phyloP scores from a whole-genome alignment of 371 early-diverging fungal genomes.

The Mucor sp. region DNA sequence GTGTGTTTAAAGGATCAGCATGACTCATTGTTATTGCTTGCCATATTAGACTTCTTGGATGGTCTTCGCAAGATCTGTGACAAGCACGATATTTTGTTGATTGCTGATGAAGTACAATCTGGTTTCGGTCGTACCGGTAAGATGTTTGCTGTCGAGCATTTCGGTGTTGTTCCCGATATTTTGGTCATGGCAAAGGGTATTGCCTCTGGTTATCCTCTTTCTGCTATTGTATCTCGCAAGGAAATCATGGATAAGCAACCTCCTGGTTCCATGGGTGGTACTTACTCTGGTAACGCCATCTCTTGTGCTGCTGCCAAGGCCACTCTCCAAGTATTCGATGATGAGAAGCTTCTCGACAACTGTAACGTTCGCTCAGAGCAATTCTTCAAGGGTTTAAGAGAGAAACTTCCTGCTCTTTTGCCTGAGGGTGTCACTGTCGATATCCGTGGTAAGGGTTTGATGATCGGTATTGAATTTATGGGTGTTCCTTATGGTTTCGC shows the following conservation, averaged over 20 bases:
- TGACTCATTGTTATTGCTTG: background rate
- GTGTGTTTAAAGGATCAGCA: background rate
- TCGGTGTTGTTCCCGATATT: slow-evolving; percentile 50
- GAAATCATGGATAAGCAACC: slow-evolving; percentile 51
- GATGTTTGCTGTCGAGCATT: slow-evolving; percentile 55
- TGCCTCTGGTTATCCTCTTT: slow-evolving; percentile 56
- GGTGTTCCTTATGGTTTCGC: slow-evolving; percentile 48
- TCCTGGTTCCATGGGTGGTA: slow-evolving; percentile 57
- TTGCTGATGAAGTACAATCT: slow-evolving; percentile 46
- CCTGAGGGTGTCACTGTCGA: slow-evolving; percentile 47
- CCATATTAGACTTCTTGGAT: slow-evolving; percentile 55
- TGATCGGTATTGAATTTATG: slow-evolving; percentile 63
- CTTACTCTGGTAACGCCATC: slow-evolving; percentile 54
- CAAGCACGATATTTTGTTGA: slow-evolving; percentile 46
- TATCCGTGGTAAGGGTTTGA: slow-evolving; percentile 61
- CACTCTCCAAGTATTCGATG: slow-evolving; percentile 44
- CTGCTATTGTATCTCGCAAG: slow-evolving; percentile 46
- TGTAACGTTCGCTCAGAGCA: slow-evolving; percentile 50
- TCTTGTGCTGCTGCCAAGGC: slow-evolving; percentile 57
- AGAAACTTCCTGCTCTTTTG: slow-evolving; percentile 39
- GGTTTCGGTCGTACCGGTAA: slow-evolving; percentile 45
- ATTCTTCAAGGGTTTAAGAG: slow-evolving; percentile 44
- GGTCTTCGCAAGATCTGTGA: slow-evolving; percentile 65
- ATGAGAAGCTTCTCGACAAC: slow-evolving; percentile 48
- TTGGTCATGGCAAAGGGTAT: slow-evolving; percentile 62